Evolutionary conservation across 768 basidiomycete species (phyloP).

Genomic region (Melanogaster broomeanus): DNA sequence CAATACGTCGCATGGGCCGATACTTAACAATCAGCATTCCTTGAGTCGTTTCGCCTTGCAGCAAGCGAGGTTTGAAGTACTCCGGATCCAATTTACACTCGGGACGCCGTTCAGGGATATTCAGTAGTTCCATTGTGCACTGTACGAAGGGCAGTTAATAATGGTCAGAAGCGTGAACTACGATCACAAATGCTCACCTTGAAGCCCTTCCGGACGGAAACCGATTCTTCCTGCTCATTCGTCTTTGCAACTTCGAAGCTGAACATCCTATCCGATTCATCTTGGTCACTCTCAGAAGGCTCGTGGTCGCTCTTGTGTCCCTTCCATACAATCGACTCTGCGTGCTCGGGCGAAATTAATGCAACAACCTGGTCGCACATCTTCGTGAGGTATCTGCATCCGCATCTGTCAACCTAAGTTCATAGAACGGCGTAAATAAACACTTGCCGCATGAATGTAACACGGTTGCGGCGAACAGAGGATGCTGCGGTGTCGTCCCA

Average conservation of each 20-base stretch:
- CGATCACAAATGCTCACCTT: slow-evolving; percentile 26
- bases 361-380: slow-evolving; percentile 47
- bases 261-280: slow-evolving; percentile 45
- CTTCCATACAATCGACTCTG: slow-evolving; percentile 41
- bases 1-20: slow-evolving; percentile 6
- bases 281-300: slow-evolving; percentile 28
- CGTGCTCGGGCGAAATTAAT: slow-evolving; percentile 31
- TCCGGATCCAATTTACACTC: slow-evolving; percentile 9
- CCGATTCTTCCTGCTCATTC: slow-evolving; percentile 50
- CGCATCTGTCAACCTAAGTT: not conserved
- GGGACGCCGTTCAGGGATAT: slow-evolving; percentile 5
- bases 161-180: not conserved
- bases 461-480: slow-evolving; percentile 45
- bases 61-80: slow-evolving; percentile 22
- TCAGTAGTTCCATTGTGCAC: slow-evolving; percentile 9
- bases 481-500: slow-evolving; percentile 49
- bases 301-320: slow-evolving; percentile 26
- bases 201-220: slow-evolving; percentile 40
- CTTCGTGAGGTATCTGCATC: slow-evolving; percentile 50
- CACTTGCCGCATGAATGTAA: not conserved
- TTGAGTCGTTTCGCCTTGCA: slow-evolving; percentile 36
- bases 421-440: not conserved
- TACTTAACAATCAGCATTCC: slow-evolving; percentile 32
- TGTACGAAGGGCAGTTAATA: not conserved
- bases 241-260: slow-evolving; percentile 51